Evolutionary conservation across 177 flowering plant species (phyloP), one percentile per base, ranked within the genome.

Genomic region (Telopea speciosissima): DNA sequence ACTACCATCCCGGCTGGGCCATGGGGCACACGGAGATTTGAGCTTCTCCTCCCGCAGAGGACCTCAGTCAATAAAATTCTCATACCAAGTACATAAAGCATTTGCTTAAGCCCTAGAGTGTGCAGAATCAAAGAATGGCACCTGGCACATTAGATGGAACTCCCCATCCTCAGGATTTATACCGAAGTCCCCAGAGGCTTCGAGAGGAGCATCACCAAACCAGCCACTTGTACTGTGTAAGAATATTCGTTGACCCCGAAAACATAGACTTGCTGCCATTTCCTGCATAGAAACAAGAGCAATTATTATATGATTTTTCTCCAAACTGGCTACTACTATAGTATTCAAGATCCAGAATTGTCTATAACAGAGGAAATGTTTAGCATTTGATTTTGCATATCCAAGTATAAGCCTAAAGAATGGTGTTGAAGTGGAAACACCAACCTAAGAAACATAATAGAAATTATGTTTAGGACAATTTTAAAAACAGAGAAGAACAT

Each of bases 121-220:
- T n/a, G 52, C 21, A 44, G 24, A 62, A 28, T n/a, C 25, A 49
- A 33, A 45, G 61, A 69, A 36, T 36, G 68, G 24, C 72, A 92
- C 99, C 97, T 91, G 99, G 75, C 97, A 93, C 97, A 91, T 93
- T 5, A 95, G 82, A 84, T 95, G 99, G 79, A 91, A 95, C 76
- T 89, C 96, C 69, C 99, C 99, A 78, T 95, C 90, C 70, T 91
- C 97, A 17, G 98, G 99, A 75, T 95, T 84, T 74, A 95, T 86
- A 63, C 97, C 99, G 79, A 95, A 93, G 80, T 91, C 97, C 73
- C 99, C 97, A 79, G 99, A 91, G 72, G 94, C 96, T 82, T 95
- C 99, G 70, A 95, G 77, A 75, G 99, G 97, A 80, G 85, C 90
- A 78, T 78, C 85, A 64, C 99, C 99, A 85, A 88, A 95, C 93